Percentiles rank a stretch among this genome's conserved stretches.
Conservation (phyloP, 805 yeast genomes). For the Ogataea thermomethanolica region DNA sequence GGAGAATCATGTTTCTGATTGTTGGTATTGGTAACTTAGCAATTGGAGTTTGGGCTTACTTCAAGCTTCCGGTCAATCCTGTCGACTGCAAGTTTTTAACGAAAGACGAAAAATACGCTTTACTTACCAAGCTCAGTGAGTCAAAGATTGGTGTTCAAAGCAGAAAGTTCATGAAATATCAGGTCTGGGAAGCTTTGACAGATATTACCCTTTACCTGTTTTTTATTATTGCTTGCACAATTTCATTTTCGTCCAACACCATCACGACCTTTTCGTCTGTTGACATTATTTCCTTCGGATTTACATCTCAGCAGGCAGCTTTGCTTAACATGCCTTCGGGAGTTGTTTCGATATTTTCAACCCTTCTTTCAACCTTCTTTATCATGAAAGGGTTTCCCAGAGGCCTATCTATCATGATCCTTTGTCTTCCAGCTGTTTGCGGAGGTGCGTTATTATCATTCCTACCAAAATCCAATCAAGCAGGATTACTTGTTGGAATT, state of each 20-base stretch:
- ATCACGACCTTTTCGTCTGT: constrained; percentile 51
- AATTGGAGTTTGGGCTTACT: constrained; percentile 44
- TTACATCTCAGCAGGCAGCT: constrained; percentile 41
- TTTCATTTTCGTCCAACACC: constrained; percentile 52
- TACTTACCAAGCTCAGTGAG: constrained; percentile 43
- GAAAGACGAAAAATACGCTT: constrained; percentile 36
- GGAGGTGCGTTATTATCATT: constrained; percentile 41
- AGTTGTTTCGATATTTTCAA: constrained; percentile 41
- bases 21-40: constrained; percentile 51
- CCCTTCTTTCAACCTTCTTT: constrained; percentile 26
- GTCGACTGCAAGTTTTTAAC: constrained; percentile 17
- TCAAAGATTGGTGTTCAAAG: constrained; percentile 53
- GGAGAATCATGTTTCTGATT: constrained; percentile 59
- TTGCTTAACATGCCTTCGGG: constrained; percentile 58
- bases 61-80: constrained; percentile 49
- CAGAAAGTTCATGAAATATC: constrained; percentile 42
- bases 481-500: constrained; percentile 28
- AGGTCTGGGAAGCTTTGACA: constrained; percentile 43
- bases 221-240: constrained; percentile 41
- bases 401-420: constrained; percentile 20
- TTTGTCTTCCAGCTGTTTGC: constrained; percentile 47
- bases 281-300: constrained; percentile 51
- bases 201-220: constrained; percentile 51
- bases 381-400: constrained; percentile 22
- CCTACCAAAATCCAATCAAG: constrained; percentile 25